Evolutionary conservation across 1,139 yeast genomes (phyloP).

Genomic region (Suhomyces terraborum): DNA sequence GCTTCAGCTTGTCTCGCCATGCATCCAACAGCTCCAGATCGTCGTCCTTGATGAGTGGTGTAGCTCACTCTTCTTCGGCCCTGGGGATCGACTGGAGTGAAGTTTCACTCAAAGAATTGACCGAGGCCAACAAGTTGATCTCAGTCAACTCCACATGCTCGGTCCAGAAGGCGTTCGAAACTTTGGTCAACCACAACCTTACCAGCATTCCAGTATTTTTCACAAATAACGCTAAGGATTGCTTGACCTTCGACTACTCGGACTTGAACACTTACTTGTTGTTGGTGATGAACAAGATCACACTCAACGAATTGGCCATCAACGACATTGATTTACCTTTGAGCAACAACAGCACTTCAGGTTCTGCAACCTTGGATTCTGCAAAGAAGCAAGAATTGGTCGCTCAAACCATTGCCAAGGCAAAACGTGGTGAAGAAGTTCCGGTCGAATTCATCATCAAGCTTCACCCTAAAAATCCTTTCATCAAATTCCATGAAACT

Average conservation of each 20-base stretch:
- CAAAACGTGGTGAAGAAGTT: slow-evolving; percentile 68
- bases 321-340: slow-evolving; percentile 15
- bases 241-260: slow-evolving; percentile 85
- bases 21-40: slow-evolving; percentile 41
- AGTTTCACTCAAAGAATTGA: slow-evolving; percentile 67
- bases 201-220: slow-evolving; percentile 81
- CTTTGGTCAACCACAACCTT: slow-evolving; percentile 66
- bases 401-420: slow-evolving; percentile 43
- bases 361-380: slow-evolving; percentile 12
- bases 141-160: slow-evolving; percentile 62
- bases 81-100: slow-evolving; percentile 67
- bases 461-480: slow-evolving; percentile 84
- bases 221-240: slow-evolving; percentile 45
- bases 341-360: slow-evolving; percentile 11
- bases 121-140: slow-evolving; percentile 76
- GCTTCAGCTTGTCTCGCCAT: slow-evolving; percentile 48
- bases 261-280: slow-evolving; percentile 85
- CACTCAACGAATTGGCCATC: slow-evolving; percentile 36
- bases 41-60: slow-evolving; percentile 20
- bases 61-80: slow-evolving; percentile 16
- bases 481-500: slow-evolving; percentile 67
- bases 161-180: slow-evolving; percentile 86
- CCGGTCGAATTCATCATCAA: slow-evolving; percentile 79
- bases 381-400: slow-evolving; percentile 30
- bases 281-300: slow-evolving; percentile 68